A percentile compares a stretch with the other conserved stretches of the same genome.
These are phyloP conservation scores for Boletellus sp. DNA, from an alignment of 1,284 basidiomycete genomes.

Conservation along the genomic window DNA sequence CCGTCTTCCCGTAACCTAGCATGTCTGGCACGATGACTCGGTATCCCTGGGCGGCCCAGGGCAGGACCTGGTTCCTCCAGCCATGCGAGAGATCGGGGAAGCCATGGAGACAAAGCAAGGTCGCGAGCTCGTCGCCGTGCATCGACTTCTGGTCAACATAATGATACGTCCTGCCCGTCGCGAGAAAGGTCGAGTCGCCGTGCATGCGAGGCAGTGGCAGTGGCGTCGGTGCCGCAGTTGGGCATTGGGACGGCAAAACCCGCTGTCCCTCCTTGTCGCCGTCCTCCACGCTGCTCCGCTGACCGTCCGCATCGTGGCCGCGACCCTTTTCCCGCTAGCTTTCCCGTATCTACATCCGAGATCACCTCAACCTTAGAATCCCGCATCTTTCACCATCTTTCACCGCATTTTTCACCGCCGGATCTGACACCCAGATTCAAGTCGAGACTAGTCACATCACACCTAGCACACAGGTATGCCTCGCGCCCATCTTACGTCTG, in stretches of 20 bases:
- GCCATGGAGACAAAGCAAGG: conserved; percentile 68
- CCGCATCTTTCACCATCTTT: conserved; percentile 16
- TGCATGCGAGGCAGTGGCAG: conserved; percentile 23
- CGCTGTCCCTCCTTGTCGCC: conserved; percentile 29
- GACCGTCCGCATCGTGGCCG: conserved; percentile 9
- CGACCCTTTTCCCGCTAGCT: conserved; percentile 5
- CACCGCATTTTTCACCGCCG: conserved; percentile 13
- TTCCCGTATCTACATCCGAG: conserved; percentile 17
- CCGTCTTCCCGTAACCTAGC: conserved; percentile 67
- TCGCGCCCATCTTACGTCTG: conserved; percentile 11
- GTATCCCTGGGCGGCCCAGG: conserved; percentile 59
- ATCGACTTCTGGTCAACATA: conserved; percentile 61
- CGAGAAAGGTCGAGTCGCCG: conserved; percentile 38
- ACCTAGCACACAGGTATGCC: conserved; percentile 16
- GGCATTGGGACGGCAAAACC: conserved; percentile 23
- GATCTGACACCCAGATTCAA: conserved; percentile 25
- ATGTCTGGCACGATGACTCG: conserved; percentile 71
- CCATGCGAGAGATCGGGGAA: conserved; percentile 75
- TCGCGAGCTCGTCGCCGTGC: conserved; percentile 38
- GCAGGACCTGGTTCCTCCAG: conserved; percentile 65
- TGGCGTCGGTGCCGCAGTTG: conserved; percentile 21
- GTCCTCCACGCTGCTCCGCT: conserved; percentile 20
- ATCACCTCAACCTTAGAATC: conserved; percentile 4
- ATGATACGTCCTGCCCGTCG: conserved; percentile 60
- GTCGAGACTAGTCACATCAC: conserved; percentile 24